phyloP scores from a whole-genome alignment of 2,329 filamentous ascomycete species.

The Pseudophaeomoniella oleicola region DNA sequence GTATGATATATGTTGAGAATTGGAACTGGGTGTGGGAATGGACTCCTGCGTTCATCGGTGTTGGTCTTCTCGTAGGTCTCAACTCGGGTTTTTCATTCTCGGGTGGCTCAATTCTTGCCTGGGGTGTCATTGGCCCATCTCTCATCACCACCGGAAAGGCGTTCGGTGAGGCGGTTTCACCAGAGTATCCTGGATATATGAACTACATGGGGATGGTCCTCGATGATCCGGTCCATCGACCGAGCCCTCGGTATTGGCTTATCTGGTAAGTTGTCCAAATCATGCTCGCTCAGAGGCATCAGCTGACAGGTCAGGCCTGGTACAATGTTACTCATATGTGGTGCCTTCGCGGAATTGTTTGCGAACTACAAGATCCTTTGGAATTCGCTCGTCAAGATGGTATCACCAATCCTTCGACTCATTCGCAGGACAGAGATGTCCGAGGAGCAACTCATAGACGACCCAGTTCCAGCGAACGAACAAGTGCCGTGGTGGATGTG shows the following conservation, averaged over 20 bases:
- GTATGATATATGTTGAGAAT: slow-evolving; percentile 26
- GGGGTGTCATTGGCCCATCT: slow-evolving; percentile 42
- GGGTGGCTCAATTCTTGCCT: slow-evolving; percentile 39
- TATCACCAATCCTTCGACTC: slow-evolving; percentile 5
- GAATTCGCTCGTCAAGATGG: slow-evolving; percentile 6
- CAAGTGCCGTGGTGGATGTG: not conserved
- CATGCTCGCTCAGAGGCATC: slow-evolving; percentile 4
- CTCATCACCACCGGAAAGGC: slow-evolving; percentile 38
- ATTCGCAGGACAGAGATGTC: not conserved
- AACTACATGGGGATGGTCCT: slow-evolving; percentile 9
- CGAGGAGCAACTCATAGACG: slow-evolving; percentile 32
- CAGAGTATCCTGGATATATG: slow-evolving; percentile 1
- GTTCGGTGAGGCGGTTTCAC: slow-evolving; percentile 21
- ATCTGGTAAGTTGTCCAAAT: slow-evolving; percentile 25
- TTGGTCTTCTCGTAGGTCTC: slow-evolving; percentile 43
- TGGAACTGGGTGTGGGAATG: slow-evolving; percentile 49
- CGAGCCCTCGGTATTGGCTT: slow-evolving; percentile 37
- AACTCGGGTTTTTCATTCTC: slow-evolving; percentile 46
- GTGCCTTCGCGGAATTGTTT: not conserved
- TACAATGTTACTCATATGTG: not conserved
- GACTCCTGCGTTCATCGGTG: slow-evolving; percentile 47
- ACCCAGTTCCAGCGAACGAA: not conserved
- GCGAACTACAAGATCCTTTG: slow-evolving; percentile 1
- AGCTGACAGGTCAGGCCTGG: slow-evolving; percentile 2
- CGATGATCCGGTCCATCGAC: slow-evolving; percentile 24